Base-by-base conservation (phyloP, 768 basidiomycete genomes). In the Xerocomellus dryophilus region DNA sequence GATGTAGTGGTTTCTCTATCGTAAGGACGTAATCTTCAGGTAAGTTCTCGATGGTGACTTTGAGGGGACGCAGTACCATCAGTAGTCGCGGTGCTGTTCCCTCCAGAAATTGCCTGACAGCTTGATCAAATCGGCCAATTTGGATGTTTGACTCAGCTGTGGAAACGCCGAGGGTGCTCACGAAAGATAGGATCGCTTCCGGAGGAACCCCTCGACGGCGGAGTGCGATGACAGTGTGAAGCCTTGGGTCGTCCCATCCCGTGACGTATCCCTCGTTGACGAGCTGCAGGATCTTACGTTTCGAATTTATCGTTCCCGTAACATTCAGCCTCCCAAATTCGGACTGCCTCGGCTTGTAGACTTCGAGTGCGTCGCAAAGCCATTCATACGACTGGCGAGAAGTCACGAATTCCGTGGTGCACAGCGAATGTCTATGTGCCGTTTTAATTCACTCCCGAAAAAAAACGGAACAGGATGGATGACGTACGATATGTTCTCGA, bases 381-480 rank as follows among this genome's bases (percentile, higher is more conserved):
- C 97, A 99, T 65, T 99, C 97, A 69, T 99, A 98, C 0, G 97
- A 97, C 66, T 93, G 90, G 50, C 97, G 89, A 3, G 97, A 94
- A 20, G 86, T 84, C 62, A 98, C 86, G 70, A 99, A 99, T 71
- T 99, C 97, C 36, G 83, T 84, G 1, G 97, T 99, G 66, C 97
- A 99, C 7, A 99, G 78, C 1, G 97, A 98, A 76, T 99, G 97
- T 23, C 96, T 98, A 42, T 10, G 29, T 5, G 18, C 42, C 46
- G 10, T 3, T 34, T 51, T 14, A 49, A 17, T 27, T 44, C 25
- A 23, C 18, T 7, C 20, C 17, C 11, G 14, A 45, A 27, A 48
- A n/a, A 23, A 51, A 4, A 43, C 21, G 17, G 17, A 49, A 35
- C 18, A 17, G 12, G 34, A 32, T 8, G 47, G 47, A 39, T 6